Evolutionary conservation across 805 yeast species (phyloP).

Genomic region (Priceomyces medius): DNA sequence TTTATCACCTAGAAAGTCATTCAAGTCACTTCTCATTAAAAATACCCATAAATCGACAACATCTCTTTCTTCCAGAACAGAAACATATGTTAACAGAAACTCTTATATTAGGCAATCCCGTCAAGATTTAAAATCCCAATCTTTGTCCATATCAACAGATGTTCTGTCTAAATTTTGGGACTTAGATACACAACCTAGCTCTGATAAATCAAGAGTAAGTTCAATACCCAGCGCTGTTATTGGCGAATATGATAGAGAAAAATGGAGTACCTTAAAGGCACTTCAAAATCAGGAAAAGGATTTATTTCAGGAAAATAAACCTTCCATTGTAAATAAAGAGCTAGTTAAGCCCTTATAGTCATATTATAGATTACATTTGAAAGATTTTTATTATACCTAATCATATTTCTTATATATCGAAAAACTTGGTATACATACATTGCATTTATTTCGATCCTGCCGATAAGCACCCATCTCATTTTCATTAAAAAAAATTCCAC

Average conservation of each 20-base stretch:
- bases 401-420: not conserved
- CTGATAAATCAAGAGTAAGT: conserved; percentile 41
- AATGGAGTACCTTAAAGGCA: conserved; percentile 56
- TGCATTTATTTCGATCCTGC: conserved; percentile 2
- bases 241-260: conserved; percentile 65
- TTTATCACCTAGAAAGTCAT: conserved; percentile 30
- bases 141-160: conserved; percentile 1
- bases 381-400: too few relatives aligned
- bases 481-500: not conserved
- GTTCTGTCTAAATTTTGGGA: conserved; percentile 23
- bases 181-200: conserved; percentile 28
- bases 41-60: conserved; percentile 1
- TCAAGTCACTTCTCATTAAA: conserved; percentile 13
- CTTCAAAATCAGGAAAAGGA: conserved; percentile 18
- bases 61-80: conserved; percentile 1
- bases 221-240: conserved; percentile 56
- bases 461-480: not conserved
- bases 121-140: not conserved
- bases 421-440: not conserved
- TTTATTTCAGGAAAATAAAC: not conserved
- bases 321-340: not conserved
- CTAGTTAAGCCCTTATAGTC: not conserved
- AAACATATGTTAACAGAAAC: not conserved
- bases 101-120: not conserved
- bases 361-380: not conserved